phyloP scores from a whole-genome alignment of 1,139 yeast genomes.

The Geotrichum australiense region DNA sequence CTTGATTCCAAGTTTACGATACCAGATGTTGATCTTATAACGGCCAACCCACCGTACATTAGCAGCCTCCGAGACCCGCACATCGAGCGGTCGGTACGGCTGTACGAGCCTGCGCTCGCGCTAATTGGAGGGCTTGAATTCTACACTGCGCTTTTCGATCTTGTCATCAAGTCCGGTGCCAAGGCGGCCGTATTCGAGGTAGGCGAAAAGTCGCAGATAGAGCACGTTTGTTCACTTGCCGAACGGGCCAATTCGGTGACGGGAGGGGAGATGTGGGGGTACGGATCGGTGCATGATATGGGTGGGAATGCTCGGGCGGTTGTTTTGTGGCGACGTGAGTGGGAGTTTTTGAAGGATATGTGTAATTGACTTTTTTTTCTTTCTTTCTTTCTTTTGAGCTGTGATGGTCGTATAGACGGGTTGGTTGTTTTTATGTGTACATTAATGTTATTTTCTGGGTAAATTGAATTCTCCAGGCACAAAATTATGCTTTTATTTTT shows the following conservation, averaged over 20 bases:
- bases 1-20: constrained; percentile 18
- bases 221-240: constrained; percentile 20
- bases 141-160: constrained; percentile 48
- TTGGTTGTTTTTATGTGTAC: too few species aligned
- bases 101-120: constrained; percentile 72
- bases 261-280: too few species aligned
- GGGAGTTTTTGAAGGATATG: too few species aligned
- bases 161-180: constrained; percentile 39
- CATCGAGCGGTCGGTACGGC: constrained; percentile 54
- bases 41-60: constrained; percentile 89
- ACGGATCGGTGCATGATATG: not conserved
- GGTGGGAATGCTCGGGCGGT: not conserved
- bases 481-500: too few species aligned
- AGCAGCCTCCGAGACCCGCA: constrained; percentile 39
- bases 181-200: constrained; percentile 43
- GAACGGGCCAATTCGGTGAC: not conserved
- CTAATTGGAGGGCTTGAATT: constrained; percentile 70
- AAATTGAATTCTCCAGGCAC: too few species aligned
- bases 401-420: too few species aligned
- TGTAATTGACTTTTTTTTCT: too few species aligned
- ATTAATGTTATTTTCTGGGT: too few species aligned
- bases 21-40: constrained; percentile 43
- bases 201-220: constrained; percentile 36
- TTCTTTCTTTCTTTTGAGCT: too few species aligned
- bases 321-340: not conserved